Evolutionary conservation across 1,139 yeast genomes (phyloP).

Genomic region (Yamadazyma oceani): DNA sequence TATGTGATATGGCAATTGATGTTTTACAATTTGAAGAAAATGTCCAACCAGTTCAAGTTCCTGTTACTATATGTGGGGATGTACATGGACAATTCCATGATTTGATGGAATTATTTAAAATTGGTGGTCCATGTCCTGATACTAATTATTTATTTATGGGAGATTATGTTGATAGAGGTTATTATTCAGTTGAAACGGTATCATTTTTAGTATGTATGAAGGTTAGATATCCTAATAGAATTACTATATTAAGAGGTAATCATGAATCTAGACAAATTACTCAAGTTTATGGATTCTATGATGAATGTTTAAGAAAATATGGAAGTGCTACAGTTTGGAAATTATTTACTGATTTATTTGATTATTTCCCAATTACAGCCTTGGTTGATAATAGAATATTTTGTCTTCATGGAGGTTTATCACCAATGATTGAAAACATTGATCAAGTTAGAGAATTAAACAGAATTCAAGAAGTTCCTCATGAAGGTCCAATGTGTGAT

Average conservation of each 20-base stretch:
- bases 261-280: conserved; percentile 98
- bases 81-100: conserved; percentile 99
- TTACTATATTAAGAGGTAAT: conserved; percentile 91
- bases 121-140: conserved; percentile 90
- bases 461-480: conserved; percentile 94
- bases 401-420: conserved; percentile 95
- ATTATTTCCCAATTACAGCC: conserved; percentile 92
- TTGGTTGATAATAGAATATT: conserved; percentile 85
- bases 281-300: conserved; percentile 96
- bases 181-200: conserved; percentile 88
- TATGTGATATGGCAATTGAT: conserved; percentile 91
- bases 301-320: conserved; percentile 93
- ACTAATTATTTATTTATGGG: conserved; percentile 83
- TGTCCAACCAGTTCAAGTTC: conserved; percentile 92
- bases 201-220: conserved; percentile 90
- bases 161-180: conserved; percentile 97
- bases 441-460: conserved; percentile 87
- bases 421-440: conserved; percentile 87
- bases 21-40: conserved; percentile 88
- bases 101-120: conserved; percentile 82
- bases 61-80: conserved; percentile 96
- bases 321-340: conserved; percentile 97
- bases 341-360: conserved; percentile 72
- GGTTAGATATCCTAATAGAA: conserved; percentile 89
- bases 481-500: conserved; percentile 99